These are phyloP conservation scores for Globisporangium ultimum DNA, from an alignment of 352 stramenopile species.

Conservation along the genomic window DNA sequence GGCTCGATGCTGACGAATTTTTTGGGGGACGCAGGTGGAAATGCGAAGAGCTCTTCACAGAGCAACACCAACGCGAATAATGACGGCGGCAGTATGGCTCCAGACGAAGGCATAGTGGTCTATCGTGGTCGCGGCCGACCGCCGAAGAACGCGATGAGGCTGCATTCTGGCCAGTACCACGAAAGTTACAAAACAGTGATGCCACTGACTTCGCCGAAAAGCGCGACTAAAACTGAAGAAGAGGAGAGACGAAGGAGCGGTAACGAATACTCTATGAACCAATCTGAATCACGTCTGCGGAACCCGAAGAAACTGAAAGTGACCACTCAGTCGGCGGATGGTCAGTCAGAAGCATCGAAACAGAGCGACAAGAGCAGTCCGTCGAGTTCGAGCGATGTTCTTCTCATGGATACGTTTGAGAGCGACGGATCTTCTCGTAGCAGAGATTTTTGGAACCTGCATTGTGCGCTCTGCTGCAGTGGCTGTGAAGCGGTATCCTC, in stretches of 20 bases:
- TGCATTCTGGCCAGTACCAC: slow-evolving; percentile 9
- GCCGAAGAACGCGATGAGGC: slow-evolving; percentile 44
- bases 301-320: slow-evolving; percentile 12
- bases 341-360: slow-evolving; percentile 7
- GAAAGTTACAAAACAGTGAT: background rate
- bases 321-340: slow-evolving; percentile 17
- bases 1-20: slow-evolving; percentile 1
- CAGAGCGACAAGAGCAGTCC: slow-evolving; percentile 52
- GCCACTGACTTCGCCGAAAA: slow-evolving; percentile 2
- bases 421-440: slow-evolving; percentile 15
- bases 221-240: background rate
- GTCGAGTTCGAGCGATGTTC: slow-evolving; percentile 62
- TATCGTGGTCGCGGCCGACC: slow-evolving; percentile 38
- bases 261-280: background rate
- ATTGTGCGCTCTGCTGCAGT: slow-evolving; percentile 73
- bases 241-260: background rate
- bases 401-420: slow-evolving; percentile 36
- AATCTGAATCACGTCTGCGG: background rate
- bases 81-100: slow-evolving; percentile 8
- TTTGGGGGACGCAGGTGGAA: slow-evolving; percentile 2
- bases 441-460: slow-evolving; percentile 35
- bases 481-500: slow-evolving; percentile 29
- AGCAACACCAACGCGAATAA: slow-evolving; percentile 10
- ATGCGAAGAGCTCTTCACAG: slow-evolving; percentile 19
- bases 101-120: slow-evolving; percentile 22